These are phyloP conservation scores for Syncephalis fuscata DNA, from an alignment of 371 early-diverging fungal genomes.

Conservation along the genomic window DNA sequence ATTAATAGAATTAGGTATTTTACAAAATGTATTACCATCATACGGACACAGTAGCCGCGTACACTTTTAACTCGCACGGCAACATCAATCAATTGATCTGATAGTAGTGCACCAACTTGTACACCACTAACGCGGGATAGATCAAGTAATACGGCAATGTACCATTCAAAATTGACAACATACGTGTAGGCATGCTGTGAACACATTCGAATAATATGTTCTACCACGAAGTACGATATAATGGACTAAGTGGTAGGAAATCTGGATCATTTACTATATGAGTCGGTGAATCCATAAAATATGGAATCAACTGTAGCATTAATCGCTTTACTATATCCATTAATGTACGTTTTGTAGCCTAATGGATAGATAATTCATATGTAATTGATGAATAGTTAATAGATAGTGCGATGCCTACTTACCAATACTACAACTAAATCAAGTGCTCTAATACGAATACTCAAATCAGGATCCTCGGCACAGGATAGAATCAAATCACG, in stretches of 20 bases:
- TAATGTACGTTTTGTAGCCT: slow-evolving; percentile 60
- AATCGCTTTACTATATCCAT: slow-evolving; percentile 66
- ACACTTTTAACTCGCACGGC: slow-evolving; percentile 76
- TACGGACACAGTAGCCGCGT: slow-evolving; percentile 50
- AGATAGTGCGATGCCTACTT: background rate
- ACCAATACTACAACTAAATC: slow-evolving; percentile 77
- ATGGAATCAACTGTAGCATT: slow-evolving; percentile 54
- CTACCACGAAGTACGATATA: slow-evolving; percentile 66
- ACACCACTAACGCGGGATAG: slow-evolving; percentile 58
- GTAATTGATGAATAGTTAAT: background rate
- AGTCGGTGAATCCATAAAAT: slow-evolving; percentile 2
- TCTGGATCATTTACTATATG: too few species aligned
- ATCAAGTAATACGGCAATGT: slow-evolving; percentile 60
- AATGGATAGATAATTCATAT: background rate
- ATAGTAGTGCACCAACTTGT: slow-evolving; percentile 45
- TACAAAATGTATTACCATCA: slow-evolving; percentile 32
- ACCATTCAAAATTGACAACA: slow-evolving; percentile 91
- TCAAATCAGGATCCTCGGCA: slow-evolving; percentile 81
- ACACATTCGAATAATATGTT: slow-evolving; percentile 67
- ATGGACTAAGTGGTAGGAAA: slow-evolving; percentile 31
- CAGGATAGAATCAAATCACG: slow-evolving; percentile 70
- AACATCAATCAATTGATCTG: slow-evolving; percentile 73
- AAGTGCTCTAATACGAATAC: slow-evolving; percentile 75
- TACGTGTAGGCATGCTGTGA: slow-evolving; percentile 66
- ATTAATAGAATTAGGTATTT: background rate